Evolutionary conservation across 75 land plant genomes (phyloP).

Genomic region (Isoetes taiwanensis): DNA sequence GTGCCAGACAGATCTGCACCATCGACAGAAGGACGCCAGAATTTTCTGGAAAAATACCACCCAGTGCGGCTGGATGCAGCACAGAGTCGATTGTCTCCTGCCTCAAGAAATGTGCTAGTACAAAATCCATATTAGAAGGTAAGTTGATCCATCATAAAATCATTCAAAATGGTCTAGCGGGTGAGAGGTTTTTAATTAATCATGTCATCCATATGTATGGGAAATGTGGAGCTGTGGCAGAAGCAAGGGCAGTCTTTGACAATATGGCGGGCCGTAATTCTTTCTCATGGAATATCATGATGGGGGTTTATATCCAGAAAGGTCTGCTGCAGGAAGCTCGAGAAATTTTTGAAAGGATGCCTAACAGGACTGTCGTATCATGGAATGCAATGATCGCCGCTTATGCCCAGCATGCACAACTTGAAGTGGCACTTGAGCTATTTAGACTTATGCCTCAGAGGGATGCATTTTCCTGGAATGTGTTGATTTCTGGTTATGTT

Average conservation of each 20-base stretch:
- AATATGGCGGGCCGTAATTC: conserved; percentile 26
- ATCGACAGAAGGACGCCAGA: too few species aligned
- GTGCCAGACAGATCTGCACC: too few species aligned
- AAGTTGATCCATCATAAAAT: conserved; percentile 28
- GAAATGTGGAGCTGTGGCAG: conserved; percentile 17
- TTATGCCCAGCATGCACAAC: conserved; percentile 13
- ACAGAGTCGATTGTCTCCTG: too few species aligned
- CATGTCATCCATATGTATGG: conserved; percentile 32
- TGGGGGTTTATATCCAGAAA: conserved; percentile 19
- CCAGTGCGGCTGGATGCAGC: too few species aligned
- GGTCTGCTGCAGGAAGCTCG: conserved; percentile 29
- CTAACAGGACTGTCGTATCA: conserved; percentile 35
- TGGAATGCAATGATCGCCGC: conserved; percentile 58
- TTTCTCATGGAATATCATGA: conserved; percentile 39
- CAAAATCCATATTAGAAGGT: too few species aligned
- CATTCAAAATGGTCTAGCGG: conserved; percentile 22
- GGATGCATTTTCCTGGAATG: conserved; percentile 7
- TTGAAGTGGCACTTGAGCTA: conserved; percentile 31
- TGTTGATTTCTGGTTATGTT: background rate
- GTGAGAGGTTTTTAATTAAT: conserved; percentile 30
- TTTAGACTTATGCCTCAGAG: conserved; percentile 19
- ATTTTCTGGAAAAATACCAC: too few species aligned
- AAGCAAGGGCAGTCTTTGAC: conserved; percentile 17
- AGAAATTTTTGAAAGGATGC: conserved; percentile 41
- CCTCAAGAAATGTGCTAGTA: too few species aligned